phyloP scores from a whole-genome alignment of 78 protist genomes.

The Bigelowiella natans region DNA sequence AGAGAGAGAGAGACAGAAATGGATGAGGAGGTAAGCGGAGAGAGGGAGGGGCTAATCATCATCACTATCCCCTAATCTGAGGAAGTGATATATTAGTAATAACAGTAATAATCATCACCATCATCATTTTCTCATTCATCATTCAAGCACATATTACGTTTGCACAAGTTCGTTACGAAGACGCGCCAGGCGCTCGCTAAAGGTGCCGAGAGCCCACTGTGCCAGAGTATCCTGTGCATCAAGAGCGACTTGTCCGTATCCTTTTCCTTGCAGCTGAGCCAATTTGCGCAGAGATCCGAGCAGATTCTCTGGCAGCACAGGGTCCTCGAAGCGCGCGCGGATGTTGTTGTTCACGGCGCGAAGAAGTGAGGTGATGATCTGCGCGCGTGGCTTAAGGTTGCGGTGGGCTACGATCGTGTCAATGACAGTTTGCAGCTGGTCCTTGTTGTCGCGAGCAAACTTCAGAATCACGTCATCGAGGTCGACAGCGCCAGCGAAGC shows the following conservation, averaged over 20 bases:
- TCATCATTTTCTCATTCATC: too few species aligned
- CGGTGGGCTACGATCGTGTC: not conserved
- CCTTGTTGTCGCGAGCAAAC: too few species aligned
- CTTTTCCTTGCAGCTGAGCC: not conserved
- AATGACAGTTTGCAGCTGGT: not conserved
- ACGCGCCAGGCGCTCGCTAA: too few species aligned
- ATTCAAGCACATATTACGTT: too few species aligned
- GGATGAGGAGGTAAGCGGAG: constrained; percentile 14
- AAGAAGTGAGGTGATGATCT: not conserved
- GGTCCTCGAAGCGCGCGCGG: not conserved
- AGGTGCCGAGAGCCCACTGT: not conserved
- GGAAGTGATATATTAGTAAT: too few species aligned
- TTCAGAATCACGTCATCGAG: too few species aligned
- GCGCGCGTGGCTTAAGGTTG: not conserved
- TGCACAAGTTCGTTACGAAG: too few species aligned
- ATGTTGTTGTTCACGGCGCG: not conserved
- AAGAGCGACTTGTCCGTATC: not conserved
- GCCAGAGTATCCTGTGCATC: not conserved
- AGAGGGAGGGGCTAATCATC: too few species aligned
- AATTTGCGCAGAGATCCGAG: not conserved
- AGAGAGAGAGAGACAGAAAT: too few species aligned
- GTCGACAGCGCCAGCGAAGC: too few species aligned
- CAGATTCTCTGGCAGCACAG: not conserved
- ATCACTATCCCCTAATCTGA: not conserved
- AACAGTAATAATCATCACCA: too few species aligned